These are phyloP conservation scores for Grammothele lineata DNA, from an alignment of 768 basidiomycete species.

Conservation along the genomic window DNA sequence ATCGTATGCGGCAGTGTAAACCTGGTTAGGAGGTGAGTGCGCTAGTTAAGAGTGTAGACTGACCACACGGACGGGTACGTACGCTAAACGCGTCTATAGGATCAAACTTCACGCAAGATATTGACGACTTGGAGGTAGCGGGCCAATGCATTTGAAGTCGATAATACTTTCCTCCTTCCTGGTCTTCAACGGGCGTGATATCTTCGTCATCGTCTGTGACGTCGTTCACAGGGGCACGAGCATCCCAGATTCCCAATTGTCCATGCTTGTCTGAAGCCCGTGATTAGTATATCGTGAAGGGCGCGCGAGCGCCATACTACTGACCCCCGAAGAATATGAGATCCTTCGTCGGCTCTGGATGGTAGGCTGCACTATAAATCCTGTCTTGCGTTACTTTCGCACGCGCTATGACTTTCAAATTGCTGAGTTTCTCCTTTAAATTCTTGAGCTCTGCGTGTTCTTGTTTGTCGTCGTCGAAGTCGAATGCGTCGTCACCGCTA, in stretches of 20 bases:
- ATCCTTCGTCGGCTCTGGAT: constrained; percentile 76
- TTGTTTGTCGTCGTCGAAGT: constrained; percentile 40
- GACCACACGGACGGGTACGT: constrained; percentile 14
- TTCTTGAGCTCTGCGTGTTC: constrained; percentile 47
- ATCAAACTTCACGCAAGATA: constrained; percentile 75
- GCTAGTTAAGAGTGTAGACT: neutral
- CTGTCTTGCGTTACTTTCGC: constrained; percentile 78
- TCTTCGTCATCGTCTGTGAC: constrained; percentile 59
- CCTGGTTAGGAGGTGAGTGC: too few relatives aligned
- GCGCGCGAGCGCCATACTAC: too few relatives aligned
- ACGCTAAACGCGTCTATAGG: constrained; percentile 74
- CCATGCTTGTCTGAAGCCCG: constrained; percentile 70
- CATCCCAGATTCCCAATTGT: constrained; percentile 83
- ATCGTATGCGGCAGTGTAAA: constrained; percentile 82
- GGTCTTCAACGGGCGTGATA: constrained; percentile 29
- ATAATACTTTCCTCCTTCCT: constrained; percentile 75
- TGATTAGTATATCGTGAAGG: too few relatives aligned
- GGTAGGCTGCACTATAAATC: constrained; percentile 75
- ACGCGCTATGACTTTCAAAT: constrained; percentile 63
- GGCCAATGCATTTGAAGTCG: constrained; percentile 83
- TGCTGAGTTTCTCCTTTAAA: constrained; percentile 49
- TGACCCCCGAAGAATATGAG: constrained; percentile 83
- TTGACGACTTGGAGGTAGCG: constrained; percentile 71
- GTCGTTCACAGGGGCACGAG: constrained; percentile 65
- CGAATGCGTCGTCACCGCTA: constrained; percentile 48